These are phyloP conservation scores for Carex arenaria DNA, from an alignment of 202 grass and related monocot genomes.

Conservation along the genomic window DNA sequence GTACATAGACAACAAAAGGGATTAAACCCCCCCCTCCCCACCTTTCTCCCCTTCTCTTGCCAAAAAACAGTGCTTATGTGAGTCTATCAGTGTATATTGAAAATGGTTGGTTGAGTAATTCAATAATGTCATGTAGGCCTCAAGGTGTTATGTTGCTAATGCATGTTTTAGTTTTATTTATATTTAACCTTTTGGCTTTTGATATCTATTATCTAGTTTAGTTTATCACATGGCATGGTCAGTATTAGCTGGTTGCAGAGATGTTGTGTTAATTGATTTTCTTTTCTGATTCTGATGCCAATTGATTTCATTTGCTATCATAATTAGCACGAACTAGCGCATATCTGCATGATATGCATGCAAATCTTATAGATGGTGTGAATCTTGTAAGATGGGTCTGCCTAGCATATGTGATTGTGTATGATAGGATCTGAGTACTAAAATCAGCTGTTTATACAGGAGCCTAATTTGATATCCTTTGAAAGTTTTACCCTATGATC, in stretches of 20 bases:
- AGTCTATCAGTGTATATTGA: conserved; percentile 22
- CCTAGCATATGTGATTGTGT: background rate
- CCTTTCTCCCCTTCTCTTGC: background rate
- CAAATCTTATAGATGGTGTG: background rate
- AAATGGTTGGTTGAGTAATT: conserved; percentile 13
- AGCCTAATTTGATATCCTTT: background rate
- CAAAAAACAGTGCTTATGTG: conserved; percentile 20
- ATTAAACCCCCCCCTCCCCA: background rate
- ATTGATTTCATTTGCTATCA: background rate
- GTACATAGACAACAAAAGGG: conserved; percentile 24
- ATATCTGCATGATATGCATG: background rate
- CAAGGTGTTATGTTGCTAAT: conserved; percentile 14
- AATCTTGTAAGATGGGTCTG: background rate
- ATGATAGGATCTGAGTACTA: background rate
- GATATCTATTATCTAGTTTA: conserved; percentile 8
- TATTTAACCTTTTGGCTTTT: background rate
- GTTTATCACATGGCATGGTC: background rate
- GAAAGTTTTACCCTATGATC: background rate
- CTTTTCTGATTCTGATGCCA: background rate
- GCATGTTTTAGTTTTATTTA: conserved; percentile 7
- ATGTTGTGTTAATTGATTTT: background rate
- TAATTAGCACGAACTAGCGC: background rate
- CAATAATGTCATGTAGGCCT: conserved; percentile 20
- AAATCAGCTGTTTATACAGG: background rate
- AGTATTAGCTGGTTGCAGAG: background rate